A percentile compares a stretch with the other conserved stretches of the same genome.
Evolutionary conservation across 139 green algal genomes (phyloP).

Genomic region (Coccomyxa sp.): DNA sequence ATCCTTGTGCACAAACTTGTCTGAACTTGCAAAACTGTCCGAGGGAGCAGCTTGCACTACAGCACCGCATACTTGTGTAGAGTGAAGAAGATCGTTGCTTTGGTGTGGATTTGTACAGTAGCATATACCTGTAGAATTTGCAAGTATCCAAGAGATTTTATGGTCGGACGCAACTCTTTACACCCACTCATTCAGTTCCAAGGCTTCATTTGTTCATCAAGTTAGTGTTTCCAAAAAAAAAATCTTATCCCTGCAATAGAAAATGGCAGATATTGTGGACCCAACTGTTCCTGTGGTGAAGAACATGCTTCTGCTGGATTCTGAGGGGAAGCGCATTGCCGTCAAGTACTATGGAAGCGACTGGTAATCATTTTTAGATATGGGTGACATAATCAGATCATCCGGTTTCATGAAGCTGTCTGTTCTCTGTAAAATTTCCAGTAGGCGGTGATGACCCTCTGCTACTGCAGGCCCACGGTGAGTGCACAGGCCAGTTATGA

Average conservation of each 20-base stretch:
- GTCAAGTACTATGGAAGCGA: conserved; percentile 96
- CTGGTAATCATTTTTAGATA: conserved; percentile 51
- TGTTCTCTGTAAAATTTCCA: background rate
- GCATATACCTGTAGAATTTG: no score
- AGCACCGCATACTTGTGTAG: no score
- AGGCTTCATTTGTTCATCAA: background rate
- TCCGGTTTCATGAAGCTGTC: background rate
- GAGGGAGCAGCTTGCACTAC: no score
- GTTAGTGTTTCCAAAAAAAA: background rate
- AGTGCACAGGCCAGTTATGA: conserved; percentile 85
- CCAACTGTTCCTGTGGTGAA: conserved; percentile 77
- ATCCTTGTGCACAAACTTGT: no score
- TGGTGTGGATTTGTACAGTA: no score
- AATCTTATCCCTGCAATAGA: background rate
- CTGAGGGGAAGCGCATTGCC: conserved; percentile 94
- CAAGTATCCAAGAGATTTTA: no score
- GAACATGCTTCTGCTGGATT: conserved; percentile 91
- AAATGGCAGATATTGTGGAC: conserved; percentile 22
- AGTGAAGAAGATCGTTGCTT: no score
- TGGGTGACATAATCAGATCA: background rate
- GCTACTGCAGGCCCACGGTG: conserved; percentile 63
- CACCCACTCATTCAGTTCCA: no score
- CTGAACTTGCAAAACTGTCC: no score
- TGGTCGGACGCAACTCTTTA: no score
- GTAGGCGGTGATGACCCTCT: background rate